Evolutionary conservation across 441 rosid species (phyloP), one percentile per base, ranked within the genome.

Genomic region (Biscutella laevigata): DNA sequence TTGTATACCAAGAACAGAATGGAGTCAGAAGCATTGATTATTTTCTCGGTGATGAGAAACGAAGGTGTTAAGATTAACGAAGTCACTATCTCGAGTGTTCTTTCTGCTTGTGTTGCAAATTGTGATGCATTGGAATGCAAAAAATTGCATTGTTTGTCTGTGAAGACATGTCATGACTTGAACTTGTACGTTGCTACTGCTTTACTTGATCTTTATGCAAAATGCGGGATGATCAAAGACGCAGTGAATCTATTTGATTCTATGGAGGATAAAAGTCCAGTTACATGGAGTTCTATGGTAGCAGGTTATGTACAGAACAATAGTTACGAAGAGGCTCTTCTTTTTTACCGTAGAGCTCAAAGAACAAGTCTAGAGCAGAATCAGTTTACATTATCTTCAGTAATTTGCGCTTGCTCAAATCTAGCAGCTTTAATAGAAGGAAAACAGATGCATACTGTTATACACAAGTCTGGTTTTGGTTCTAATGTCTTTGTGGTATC

Each of bases 211-310:
- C 77, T 83, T 49, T 91, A 91, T 28, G 81, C 87, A 5, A 88
- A 88, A 30, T 74, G 79, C 45, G 79, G 87, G 16, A 21, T 75
- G 64, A 59, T 85, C 15, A 54, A 51, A 12, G 86, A 82, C 0
- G 84, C 96, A 0, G 41, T 52, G 20, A 27, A 24, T 28, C 75
- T 85, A 69, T 88, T 91, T n/a, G 78, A 80, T 65, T 73, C 21
- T 43, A 77, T 91, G 81, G 64, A 47, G 15, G 83, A 80, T 64
- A 83, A 61, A 72, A 83, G 70, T 52, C 82, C 42, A 27, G 96
- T 83, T 30, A 77, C 88, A 12, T 91, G 98, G 94, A 91, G 88
- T 72, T 87, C 87, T 26, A 77, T 88, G 84, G 68, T 79, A 24
- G 65, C 89, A 9, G 88, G 86, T 22, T 83, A 73, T 57, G 88